Conservation (phyloP, 306 rosid genomes). For the Lathyrus tuberosus region DNA sequence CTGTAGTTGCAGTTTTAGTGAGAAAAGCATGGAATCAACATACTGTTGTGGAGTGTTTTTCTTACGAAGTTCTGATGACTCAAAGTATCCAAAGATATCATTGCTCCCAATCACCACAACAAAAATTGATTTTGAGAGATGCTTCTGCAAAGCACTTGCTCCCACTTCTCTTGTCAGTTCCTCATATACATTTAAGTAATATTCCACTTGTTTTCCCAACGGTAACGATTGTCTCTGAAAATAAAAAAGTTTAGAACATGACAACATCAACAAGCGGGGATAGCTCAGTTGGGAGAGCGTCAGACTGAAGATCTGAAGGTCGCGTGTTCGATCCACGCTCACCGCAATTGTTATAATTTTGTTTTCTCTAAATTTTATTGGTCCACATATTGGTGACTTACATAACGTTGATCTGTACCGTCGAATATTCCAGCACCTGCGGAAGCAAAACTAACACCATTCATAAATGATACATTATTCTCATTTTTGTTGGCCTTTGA, state of each 20-base stretch:
- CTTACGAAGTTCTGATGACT: slow-evolving; percentile 43
- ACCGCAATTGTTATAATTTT: background rate
- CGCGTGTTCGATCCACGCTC: slow-evolving; percentile 50
- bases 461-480: slow-evolving; percentile 33
- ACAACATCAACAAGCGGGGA: background rate
- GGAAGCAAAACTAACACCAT: slow-evolving; percentile 86
- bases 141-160: slow-evolving; percentile 40
- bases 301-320: slow-evolving; percentile 51
- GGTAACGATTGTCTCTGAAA: slow-evolving; percentile 58
- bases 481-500: slow-evolving; percentile 43
- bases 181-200: slow-evolving; percentile 44
- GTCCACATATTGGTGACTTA: slow-evolving; percentile 41
- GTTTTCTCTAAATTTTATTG: background rate
- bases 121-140: slow-evolving; percentile 65
- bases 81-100: slow-evolving; percentile 66
- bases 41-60: slow-evolving; percentile 54
- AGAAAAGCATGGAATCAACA: slow-evolving; percentile 50
- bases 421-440: slow-evolving; percentile 90
- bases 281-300: slow-evolving; percentile 53
- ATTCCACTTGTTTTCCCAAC: slow-evolving; percentile 54
- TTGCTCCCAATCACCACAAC: slow-evolving; percentile 77
- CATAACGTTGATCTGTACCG: slow-evolving; percentile 51
- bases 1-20: slow-evolving; percentile 60
- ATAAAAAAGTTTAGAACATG: fast-evolving
- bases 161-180: slow-evolving; percentile 48